Percentiles rank a stretch among this genome's conserved stretches.
Evolutionary conservation across 2,329 filamentous ascomycete species (phyloP).

Genomic region (Beauveria sp.): DNA sequence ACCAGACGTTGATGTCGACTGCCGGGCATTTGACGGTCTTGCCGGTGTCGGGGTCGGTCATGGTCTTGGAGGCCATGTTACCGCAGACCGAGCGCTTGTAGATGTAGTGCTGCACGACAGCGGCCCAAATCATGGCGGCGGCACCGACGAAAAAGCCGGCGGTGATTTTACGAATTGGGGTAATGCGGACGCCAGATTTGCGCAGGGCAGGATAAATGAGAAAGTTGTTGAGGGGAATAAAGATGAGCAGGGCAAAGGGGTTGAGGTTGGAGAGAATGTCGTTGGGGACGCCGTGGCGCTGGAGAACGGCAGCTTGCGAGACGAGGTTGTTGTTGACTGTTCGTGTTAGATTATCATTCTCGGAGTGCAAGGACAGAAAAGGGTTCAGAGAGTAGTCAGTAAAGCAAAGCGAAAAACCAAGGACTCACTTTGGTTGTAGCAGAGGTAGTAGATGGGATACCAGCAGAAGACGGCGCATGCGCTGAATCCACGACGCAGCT

Average conservation of each 20-base stretch:
- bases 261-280: constrained; percentile 70
- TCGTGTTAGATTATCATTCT: constrained; percentile 12
- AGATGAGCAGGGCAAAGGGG: constrained; percentile 64
- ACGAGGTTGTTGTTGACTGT: constrained; percentile 50
- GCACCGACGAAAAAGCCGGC: constrained; percentile 59
- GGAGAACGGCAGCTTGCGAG: constrained; percentile 58
- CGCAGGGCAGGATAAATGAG: constrained; percentile 61
- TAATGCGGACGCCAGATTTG: constrained; percentile 57
- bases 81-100: constrained; percentile 59
- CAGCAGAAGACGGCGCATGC: constrained; percentile 64
- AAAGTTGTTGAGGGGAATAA: constrained; percentile 63
- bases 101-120: constrained; percentile 50
- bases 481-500: constrained; percentile 59
- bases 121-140: constrained; percentile 50
- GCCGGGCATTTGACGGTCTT: constrained; percentile 32
- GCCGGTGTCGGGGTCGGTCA: constrained; percentile 25
- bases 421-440: constrained; percentile 35
- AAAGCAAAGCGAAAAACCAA: constrained; percentile 10
- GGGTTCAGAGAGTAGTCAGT: not conserved
- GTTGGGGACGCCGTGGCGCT: constrained; percentile 64
- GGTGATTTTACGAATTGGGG: constrained; percentile 69
- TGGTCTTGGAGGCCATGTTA: constrained; percentile 24
- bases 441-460: constrained; percentile 55
- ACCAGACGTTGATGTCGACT: constrained; percentile 55
- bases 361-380: not conserved